These are phyloP conservation scores for Kuraishia borneana DNA, from an alignment of 805 yeast species.

Conservation along the genomic window DNA sequence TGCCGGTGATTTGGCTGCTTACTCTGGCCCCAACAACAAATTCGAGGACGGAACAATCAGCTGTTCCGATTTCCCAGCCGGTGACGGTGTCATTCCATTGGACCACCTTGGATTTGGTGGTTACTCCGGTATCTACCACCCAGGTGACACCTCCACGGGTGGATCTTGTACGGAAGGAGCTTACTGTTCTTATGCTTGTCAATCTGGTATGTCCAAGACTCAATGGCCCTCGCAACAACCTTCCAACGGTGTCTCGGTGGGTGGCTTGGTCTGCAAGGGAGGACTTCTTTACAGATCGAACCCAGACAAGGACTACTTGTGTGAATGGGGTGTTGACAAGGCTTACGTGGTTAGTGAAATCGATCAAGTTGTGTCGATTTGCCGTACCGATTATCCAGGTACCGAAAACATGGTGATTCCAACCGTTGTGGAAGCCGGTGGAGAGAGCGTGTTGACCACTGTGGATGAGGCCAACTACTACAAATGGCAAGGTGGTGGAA, in stretches of 20 bases:
- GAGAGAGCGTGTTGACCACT: slow-evolving; percentile 39
- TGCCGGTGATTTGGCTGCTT: slow-evolving; percentile 50
- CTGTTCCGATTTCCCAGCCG: slow-evolving; percentile 66
- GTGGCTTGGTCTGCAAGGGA: slow-evolving; percentile 52
- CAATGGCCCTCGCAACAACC: slow-evolving; percentile 71
- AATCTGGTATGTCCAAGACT: slow-evolving; percentile 72
- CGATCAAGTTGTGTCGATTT: slow-evolving; percentile 44
- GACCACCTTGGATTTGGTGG: slow-evolving; percentile 74
- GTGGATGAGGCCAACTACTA: slow-evolving; percentile 51
- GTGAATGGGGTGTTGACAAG: slow-evolving; percentile 52
- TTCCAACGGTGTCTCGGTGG: slow-evolving; percentile 55
- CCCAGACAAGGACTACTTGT: slow-evolving; percentile 36
- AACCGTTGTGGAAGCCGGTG: slow-evolving; percentile 48
- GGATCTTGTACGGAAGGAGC: slow-evolving; percentile 52
- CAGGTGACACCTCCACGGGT: slow-evolving; percentile 30
- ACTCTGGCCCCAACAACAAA: slow-evolving; percentile 39
- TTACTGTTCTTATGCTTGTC: slow-evolving; percentile 72
- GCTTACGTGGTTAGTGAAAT: slow-evolving; percentile 45
- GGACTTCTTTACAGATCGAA: slow-evolving; percentile 58
- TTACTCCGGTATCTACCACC: slow-evolving; percentile 59
- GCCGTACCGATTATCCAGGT: slow-evolving; percentile 78
- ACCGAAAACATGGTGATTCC: slow-evolving; percentile 74
- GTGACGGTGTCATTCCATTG: slow-evolving; percentile 73
- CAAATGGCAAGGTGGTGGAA: slow-evolving; percentile 49
- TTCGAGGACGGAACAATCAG: slow-evolving; percentile 66